phyloP scores from a whole-genome alignment of 2,329 filamentous ascomycete species.

The Myriosclerotinia curreyana region DNA sequence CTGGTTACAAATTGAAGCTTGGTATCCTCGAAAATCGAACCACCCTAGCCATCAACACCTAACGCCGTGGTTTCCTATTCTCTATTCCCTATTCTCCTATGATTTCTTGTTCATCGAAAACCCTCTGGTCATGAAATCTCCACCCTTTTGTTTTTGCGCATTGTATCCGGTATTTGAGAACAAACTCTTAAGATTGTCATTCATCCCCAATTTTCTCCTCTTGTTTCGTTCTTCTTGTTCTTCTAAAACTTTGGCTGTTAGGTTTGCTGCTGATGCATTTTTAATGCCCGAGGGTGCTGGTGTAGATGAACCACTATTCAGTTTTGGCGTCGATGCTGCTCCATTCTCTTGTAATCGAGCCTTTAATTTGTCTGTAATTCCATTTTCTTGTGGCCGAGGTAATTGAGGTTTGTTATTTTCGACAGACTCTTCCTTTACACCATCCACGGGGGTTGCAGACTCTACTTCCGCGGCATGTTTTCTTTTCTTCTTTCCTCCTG shows the following conservation, averaged over 20 bases:
- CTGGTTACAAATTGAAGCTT: not conserved
- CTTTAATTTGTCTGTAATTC: slow-evolving; percentile 31
- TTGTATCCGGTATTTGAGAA: slow-evolving; percentile 48
- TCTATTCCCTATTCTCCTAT: not conserved
- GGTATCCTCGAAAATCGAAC: not conserved
- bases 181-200: slow-evolving; percentile 53
- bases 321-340: slow-evolving; percentile 25
- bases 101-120: slow-evolving; percentile 49
- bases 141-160: slow-evolving; percentile 42
- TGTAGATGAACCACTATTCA: slow-evolving; percentile 40
- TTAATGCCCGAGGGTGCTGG: slow-evolving; percentile 62
- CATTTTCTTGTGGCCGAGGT: slow-evolving; percentile 34
- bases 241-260: slow-evolving; percentile 82
- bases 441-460: slow-evolving; percentile 29
- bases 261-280: slow-evolving; percentile 77
- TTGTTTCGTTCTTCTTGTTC: slow-evolving; percentile 85
- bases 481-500: slow-evolving; percentile 67
- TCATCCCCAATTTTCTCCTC: slow-evolving; percentile 63
- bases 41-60: not conserved
- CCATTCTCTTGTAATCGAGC: slow-evolving; percentile 33
- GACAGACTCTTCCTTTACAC: slow-evolving; percentile 22
- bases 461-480: slow-evolving; percentile 55
- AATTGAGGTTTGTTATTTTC: slow-evolving; percentile 29
- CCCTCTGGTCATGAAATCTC: slow-evolving; percentile 58
- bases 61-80: slow-evolving; percentile 1